Conservation (phyloP, 495 filamentous ascomycete genomes). For the Letharia columbiana region DNA sequence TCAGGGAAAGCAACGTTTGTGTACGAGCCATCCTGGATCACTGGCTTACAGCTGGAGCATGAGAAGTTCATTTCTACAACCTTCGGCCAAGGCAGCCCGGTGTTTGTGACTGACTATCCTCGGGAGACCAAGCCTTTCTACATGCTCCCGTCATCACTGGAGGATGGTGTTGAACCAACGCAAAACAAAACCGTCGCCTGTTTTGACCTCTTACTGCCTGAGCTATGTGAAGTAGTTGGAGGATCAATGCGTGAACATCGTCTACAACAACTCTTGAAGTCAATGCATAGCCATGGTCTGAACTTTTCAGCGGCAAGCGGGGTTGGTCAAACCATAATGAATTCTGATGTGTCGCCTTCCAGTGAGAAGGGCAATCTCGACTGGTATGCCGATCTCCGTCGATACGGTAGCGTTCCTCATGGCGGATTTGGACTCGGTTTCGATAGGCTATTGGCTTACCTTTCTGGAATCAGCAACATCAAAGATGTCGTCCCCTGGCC, state of each 20-base stretch:
- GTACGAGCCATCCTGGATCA: slow-evolving; percentile 58
- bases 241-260: slow-evolving; percentile 92
- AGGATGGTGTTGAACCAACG: slow-evolving; percentile 1
- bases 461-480: slow-evolving; percentile 75
- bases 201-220: slow-evolving; percentile 90
- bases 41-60: slow-evolving; percentile 81
- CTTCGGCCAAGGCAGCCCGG: slow-evolving; percentile 59
- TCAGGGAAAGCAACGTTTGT: slow-evolving; percentile 48
- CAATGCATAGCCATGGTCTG: slow-evolving; percentile 53
- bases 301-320: not conserved
- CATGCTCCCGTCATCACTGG: slow-evolving; percentile 56
- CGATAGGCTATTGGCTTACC: slow-evolving; percentile 79
- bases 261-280: slow-evolving; percentile 54
- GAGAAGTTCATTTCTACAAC: slow-evolving; percentile 75
- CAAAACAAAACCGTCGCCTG: slow-evolving; percentile 65
- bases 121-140: slow-evolving; percentile 87
- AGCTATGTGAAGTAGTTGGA: slow-evolving; percentile 80
- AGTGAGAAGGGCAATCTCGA: slow-evolving; percentile 48
- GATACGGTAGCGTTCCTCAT: slow-evolving; percentile 91
- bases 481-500: slow-evolving; percentile 85
- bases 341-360: slow-evolving; percentile 7
- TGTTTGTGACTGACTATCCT: slow-evolving; percentile 94
- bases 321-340: not conserved
- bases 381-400: slow-evolving; percentile 93
- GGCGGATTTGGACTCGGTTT: slow-evolving; percentile 94